Percentiles rank a stretch among this genome's conserved stretches.
These are phyloP conservation scores for Pulveroboletus ridleyi DNA, from an alignment of 1,284 basidiomycete genomes.

Conservation along the genomic window DNA sequence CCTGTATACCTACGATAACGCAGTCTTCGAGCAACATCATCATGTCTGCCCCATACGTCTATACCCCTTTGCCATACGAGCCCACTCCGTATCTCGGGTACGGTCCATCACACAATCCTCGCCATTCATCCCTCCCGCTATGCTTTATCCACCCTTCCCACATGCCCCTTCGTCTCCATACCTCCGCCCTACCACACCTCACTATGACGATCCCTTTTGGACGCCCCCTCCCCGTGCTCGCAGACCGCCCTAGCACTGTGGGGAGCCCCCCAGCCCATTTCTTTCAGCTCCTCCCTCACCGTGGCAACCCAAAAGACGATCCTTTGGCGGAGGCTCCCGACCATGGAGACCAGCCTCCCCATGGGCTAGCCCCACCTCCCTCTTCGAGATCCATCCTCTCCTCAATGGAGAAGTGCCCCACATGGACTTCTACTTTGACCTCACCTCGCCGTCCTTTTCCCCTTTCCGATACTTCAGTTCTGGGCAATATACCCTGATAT, in stretches of 20 bases:
- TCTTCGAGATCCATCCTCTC: slow-evolving; percentile 59
- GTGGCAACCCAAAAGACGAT: slow-evolving; percentile 43
- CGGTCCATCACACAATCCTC: slow-evolving; percentile 40
- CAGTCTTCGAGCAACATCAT: slow-evolving; percentile 6
- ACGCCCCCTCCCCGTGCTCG: slow-evolving; percentile 37
- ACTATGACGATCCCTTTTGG: slow-evolving; percentile 29
- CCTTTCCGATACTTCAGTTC: slow-evolving; percentile 48
- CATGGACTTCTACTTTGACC: slow-evolving; percentile 58
- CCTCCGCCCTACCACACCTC: slow-evolving; percentile 33
- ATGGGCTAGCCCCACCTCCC: slow-evolving; percentile 34
- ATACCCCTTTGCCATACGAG: slow-evolving; percentile 39
- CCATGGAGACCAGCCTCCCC: slow-evolving; percentile 34
- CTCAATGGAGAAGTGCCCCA: slow-evolving; percentile 60
- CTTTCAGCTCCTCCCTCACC: slow-evolving; percentile 26
- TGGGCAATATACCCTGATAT: slow-evolving; percentile 44
- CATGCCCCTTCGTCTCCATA: slow-evolving; percentile 33
- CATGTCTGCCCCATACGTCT: slow-evolving; percentile 50
- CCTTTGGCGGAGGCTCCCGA: slow-evolving; percentile 42
- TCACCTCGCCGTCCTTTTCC: slow-evolving; percentile 51
- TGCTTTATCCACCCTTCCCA: slow-evolving; percentile 42
- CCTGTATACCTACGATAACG: not conserved
- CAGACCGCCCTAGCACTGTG: slow-evolving; percentile 47
- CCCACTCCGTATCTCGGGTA: slow-evolving; percentile 39
- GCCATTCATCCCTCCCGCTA: slow-evolving; percentile 48
- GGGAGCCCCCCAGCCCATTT: slow-evolving; percentile 32